phyloP scores from a whole-genome alignment of 1,284 basidiomycete species.

The Mycosarcoma mackinlayi region DNA sequence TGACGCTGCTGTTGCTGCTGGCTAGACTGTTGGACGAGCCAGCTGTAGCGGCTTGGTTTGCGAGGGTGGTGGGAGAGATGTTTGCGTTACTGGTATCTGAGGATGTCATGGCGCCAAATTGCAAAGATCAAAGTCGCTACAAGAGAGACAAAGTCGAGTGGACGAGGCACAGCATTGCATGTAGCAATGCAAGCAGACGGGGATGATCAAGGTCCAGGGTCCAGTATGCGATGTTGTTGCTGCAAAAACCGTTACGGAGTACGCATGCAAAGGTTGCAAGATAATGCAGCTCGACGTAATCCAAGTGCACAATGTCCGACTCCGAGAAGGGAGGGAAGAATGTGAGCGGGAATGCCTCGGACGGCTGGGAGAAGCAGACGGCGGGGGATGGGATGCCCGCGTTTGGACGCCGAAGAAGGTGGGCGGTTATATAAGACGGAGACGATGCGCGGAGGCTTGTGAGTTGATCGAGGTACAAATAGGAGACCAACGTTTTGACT shows the following conservation, averaged over 20 bases:
- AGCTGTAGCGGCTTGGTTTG: slow-evolving; percentile 2
- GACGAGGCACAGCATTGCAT: slow-evolving; percentile 4
- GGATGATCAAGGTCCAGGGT: background rate
- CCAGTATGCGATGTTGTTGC: slow-evolving; percentile 1
- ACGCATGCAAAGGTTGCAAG: no score
- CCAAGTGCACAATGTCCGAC: no score
- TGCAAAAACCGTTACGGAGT: no score
- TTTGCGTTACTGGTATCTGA: background rate
- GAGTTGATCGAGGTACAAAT: no score
- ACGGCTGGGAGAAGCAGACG: background rate
- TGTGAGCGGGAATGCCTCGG: background rate
- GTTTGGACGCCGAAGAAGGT: slow-evolving; percentile 7
- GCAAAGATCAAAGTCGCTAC: no score
- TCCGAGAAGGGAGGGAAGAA: background rate
- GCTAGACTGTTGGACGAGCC: slow-evolving; percentile 5
- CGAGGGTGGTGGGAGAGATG: slow-evolving; percentile 8
- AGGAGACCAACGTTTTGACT: no score
- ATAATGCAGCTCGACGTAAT: no score
- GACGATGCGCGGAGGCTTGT: slow-evolving; percentile 21
- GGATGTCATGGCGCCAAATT: slow-evolving; percentile 3
- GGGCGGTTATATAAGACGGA: slow-evolving; percentile 27
- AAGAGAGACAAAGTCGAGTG: background rate
- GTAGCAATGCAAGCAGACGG: background rate
- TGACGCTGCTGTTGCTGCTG: slow-evolving; percentile 32
- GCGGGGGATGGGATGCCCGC: slow-evolving; percentile 3